Conservation (phyloP, 1,139 yeast genomes). For the Geotrichum citri-aurantii region DNA sequence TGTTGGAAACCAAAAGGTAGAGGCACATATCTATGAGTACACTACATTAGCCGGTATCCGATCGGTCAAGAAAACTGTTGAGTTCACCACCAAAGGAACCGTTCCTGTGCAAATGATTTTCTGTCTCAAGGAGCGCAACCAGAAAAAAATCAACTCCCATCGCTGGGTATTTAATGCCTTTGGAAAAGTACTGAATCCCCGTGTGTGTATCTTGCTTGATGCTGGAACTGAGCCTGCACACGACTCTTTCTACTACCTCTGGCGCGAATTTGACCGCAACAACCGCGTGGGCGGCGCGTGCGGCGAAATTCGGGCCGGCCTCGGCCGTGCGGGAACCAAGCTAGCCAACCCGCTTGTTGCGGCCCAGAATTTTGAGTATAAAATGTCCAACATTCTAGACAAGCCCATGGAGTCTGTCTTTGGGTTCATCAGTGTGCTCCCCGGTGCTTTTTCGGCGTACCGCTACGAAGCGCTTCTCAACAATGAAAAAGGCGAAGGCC, state of each 20-base stretch:
- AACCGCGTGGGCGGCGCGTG: constrained; percentile 82
- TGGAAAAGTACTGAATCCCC: constrained; percentile 63
- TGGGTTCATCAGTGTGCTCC: constrained; percentile 76
- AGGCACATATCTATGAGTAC: constrained; percentile 72
- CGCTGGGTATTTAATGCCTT: constrained; percentile 83
- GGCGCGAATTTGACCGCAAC: constrained; percentile 65
- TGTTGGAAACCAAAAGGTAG: constrained; percentile 63
- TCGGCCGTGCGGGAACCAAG: constrained; percentile 52
- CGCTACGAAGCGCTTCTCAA: constrained; percentile 65
- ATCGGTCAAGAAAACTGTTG: constrained; percentile 52
- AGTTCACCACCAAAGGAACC: constrained; percentile 49
- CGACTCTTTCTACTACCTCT: constrained; percentile 67
- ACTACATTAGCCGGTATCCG: constrained; percentile 74
- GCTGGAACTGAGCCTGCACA: constrained; percentile 75
- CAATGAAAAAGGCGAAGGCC: constrained; percentile 50
- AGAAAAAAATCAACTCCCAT: constrained; percentile 73
- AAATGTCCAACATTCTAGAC: constrained; percentile 74
- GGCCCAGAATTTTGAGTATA: constrained; percentile 79
- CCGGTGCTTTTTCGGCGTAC: constrained; percentile 86
- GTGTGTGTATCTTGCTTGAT: constrained; percentile 64
- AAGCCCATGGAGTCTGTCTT: constrained; percentile 80
- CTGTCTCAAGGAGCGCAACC: constrained; percentile 70
- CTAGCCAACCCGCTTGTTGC: constrained; percentile 72
- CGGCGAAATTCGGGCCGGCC: constrained; percentile 71
- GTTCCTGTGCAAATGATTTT: constrained; percentile 70